A percentile compares a stretch with the other conserved stretches of the same genome.
Conservation (phyloP, 2,329 filamentous ascomycete species). For the Neonectria neomacrospora region DNA sequence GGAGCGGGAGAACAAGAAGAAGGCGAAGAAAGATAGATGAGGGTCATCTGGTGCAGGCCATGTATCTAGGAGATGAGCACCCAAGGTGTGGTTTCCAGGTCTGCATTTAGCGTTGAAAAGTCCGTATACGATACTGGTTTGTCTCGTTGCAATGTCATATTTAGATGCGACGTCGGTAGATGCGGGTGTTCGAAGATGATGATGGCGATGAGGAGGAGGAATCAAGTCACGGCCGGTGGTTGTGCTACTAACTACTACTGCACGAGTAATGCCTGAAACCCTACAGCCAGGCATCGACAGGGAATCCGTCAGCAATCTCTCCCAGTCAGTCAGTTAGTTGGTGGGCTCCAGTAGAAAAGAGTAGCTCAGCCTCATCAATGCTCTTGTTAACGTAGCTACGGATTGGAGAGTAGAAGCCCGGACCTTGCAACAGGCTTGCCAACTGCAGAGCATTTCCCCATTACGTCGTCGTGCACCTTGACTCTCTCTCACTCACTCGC, state of each 20-base stretch:
- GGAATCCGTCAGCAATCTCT: background rate
- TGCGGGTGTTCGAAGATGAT: background rate
- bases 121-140: background rate
- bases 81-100: background rate
- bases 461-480: background rate
- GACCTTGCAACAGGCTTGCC: background rate
- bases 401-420: background rate
- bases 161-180: background rate
- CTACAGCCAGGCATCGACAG: conserved; percentile 2
- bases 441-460: background rate
- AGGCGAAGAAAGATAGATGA: conserved; percentile 32
- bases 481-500: background rate
- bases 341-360: background rate
- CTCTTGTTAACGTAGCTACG: background rate
- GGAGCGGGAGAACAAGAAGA: conserved; percentile 37
- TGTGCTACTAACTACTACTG: background rate
- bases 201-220: background rate
- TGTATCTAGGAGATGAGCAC: background rate
- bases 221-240: background rate
- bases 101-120: background rate
- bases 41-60: background rate
- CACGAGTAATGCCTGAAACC: background rate
- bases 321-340: background rate
- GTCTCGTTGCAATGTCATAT: background rate
- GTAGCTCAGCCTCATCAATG: background rate